These are phyloP conservation scores for Gigaspora rosea DNA, from an alignment of 192 early-diverging fungal species.

Conservation along the genomic window DNA sequence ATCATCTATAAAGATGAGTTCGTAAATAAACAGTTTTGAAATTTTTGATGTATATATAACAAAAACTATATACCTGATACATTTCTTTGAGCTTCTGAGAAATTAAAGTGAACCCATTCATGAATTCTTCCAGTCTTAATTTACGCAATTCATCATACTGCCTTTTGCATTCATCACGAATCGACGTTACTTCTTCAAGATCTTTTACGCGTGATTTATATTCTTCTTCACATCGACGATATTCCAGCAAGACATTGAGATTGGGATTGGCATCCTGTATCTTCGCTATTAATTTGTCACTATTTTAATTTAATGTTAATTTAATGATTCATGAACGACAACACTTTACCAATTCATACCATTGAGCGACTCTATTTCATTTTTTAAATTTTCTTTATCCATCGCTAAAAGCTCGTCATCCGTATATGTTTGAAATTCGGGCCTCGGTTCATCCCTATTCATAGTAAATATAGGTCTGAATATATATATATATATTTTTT, in stretches of 20 bases:
- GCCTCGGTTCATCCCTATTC: conserved; percentile 42
- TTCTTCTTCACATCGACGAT: conserved; percentile 75
- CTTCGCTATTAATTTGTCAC: conserved; percentile 2
- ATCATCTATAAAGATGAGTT: conserved; percentile 68
- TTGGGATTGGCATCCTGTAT: conserved; percentile 71
- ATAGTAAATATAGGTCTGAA: neutral
- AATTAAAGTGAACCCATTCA: conserved; percentile 92
- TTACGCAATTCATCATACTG: conserved; percentile 78
- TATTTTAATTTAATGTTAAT: neutral
- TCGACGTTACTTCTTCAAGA: conserved; percentile 70
- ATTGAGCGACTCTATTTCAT: conserved; percentile 64
- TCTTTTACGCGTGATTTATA: conserved; percentile 71
- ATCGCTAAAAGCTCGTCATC: conserved; percentile 66
- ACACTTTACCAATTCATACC: neutral
- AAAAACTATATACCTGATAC: conserved; percentile 76
- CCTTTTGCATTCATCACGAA: conserved; percentile 74
- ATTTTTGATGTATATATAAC: neutral
- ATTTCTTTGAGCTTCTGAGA: conserved; percentile 98
- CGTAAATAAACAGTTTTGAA: neutral
- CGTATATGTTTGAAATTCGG: conserved; percentile 55
- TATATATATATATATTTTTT: conserved; percentile 6
- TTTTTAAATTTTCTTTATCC: conserved; percentile 65
- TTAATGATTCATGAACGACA: neutral
- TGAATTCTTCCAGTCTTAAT: conserved; percentile 86
- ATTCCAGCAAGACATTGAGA: conserved; percentile 85